These are phyloP conservation scores for Solanum lycopersicoides DNA, from an alignment of 257 asterid species.

Conservation along the genomic window DNA sequence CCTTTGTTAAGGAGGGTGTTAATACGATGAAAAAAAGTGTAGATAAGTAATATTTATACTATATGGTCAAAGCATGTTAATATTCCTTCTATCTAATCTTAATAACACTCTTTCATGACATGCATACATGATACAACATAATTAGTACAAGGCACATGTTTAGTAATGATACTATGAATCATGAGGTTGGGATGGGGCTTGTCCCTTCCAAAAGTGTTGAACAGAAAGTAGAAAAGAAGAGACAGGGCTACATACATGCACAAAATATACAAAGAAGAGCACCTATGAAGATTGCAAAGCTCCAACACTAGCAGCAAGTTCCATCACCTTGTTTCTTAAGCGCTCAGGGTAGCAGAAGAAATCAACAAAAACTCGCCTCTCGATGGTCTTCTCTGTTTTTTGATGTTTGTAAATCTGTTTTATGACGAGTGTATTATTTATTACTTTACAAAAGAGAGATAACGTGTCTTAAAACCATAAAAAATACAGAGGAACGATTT, in stretches of 20 bases:
- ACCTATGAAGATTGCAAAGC: constrained; percentile 67
- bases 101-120: not conserved
- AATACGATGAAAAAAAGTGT: not conserved
- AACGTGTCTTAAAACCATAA: not conserved
- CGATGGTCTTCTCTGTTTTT: constrained; percentile 77
- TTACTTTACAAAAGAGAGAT: not conserved
- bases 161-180: not conserved
- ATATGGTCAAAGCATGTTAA: not conserved
- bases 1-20: not conserved
- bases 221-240: not conserved
- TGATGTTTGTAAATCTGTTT: constrained; percentile 87
- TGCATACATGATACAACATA: not conserved
- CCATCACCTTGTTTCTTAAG: constrained; percentile 81
- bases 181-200: not conserved
- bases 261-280: not conserved
- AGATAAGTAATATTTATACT: not conserved
- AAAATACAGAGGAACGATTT: not conserved
- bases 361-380: constrained; percentile 84
- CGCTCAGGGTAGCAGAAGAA: constrained; percentile 97
- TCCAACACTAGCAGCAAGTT: constrained; percentile 76
- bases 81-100: not conserved
- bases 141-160: not conserved
- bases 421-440: not conserved
- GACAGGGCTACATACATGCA: not conserved
- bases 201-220: not conserved